Conservation (phyloP, 2,329 filamentous ascomycete species). For the Cladosporium oxysporum region DNA sequence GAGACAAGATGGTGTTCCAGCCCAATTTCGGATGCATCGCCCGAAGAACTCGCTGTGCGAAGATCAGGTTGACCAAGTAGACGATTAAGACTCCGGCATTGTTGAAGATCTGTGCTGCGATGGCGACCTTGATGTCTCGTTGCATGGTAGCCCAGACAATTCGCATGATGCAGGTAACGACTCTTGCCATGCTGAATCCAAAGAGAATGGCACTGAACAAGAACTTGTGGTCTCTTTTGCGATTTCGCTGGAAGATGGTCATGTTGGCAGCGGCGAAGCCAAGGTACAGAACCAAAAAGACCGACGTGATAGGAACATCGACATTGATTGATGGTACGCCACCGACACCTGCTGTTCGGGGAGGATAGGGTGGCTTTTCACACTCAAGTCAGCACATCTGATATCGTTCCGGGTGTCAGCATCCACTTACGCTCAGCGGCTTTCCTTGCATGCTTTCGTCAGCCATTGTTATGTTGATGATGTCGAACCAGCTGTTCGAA, state of each 20-base stretch:
- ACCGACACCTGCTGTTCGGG: slow-evolving; percentile 38
- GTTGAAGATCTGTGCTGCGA: slow-evolving; percentile 36
- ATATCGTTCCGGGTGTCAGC: not conserved
- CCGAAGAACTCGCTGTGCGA: slow-evolving; percentile 33
- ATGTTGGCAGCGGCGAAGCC: slow-evolving; percentile 44
- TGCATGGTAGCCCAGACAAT: slow-evolving; percentile 36
- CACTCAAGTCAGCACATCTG: not conserved
- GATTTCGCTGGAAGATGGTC: slow-evolving; percentile 45
- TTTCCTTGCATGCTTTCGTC: not conserved
- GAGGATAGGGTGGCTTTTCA: slow-evolving; percentile 32
- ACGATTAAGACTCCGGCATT: slow-evolving; percentile 36
- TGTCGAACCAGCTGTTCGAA: not conserved
- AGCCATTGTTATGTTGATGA: not conserved
- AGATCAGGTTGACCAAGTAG: slow-evolving; percentile 35
- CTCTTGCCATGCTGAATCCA: slow-evolving; percentile 47
- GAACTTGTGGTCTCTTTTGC: slow-evolving; percentile 44
- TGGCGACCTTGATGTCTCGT: slow-evolving; percentile 31
- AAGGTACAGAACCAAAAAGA: slow-evolving; percentile 47
- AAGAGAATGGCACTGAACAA: slow-evolving; percentile 44
- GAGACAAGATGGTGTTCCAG: slow-evolving; percentile 28
- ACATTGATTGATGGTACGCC: slow-evolving; percentile 39
- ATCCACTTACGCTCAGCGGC: slow-evolving; percentile 22
- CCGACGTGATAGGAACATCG: slow-evolving; percentile 45
- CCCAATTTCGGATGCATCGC: slow-evolving; percentile 34
- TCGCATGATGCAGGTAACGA: slow-evolving; percentile 42